A percentile compares a stretch with the other conserved stretches of the same genome.
Evolutionary conservation across 495 filamentous ascomycete genomes (phyloP).

Genomic region (Diplogelasinospora grovesii): DNA sequence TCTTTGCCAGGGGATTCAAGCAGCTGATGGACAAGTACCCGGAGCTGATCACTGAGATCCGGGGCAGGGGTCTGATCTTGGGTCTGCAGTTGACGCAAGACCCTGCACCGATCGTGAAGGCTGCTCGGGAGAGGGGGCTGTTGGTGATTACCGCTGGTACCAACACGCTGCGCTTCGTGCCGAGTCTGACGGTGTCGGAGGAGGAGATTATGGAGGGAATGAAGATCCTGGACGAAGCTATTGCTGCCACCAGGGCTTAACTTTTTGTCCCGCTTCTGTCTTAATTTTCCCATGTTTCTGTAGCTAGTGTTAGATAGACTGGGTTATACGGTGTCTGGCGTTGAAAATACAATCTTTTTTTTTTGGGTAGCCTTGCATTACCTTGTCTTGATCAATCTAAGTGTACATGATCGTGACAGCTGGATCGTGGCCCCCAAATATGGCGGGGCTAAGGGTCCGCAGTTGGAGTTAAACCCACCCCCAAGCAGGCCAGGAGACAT

Average conservation of each 20-base stretch:
- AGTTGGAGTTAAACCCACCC: no score
- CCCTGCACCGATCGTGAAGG: slow-evolving; percentile 65
- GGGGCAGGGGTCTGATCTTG: slow-evolving; percentile 77
- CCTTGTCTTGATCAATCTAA: no score
- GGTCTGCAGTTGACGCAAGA: slow-evolving; percentile 73
- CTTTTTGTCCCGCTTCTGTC: no score
- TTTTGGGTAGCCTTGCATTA: no score
- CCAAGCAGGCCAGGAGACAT: no score
- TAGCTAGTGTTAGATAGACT: no score
- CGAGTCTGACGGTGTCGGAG: slow-evolving; percentile 68
- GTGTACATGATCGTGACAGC: no score
- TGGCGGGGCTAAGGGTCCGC: no score
- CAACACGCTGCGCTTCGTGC: slow-evolving; percentile 83
- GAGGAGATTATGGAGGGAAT: slow-evolving; percentile 71
- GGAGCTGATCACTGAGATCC: slow-evolving; percentile 63
- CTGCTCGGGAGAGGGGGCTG: slow-evolving; percentile 80
- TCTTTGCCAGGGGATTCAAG: slow-evolving; percentile 61
- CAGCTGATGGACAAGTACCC: slow-evolving; percentile 61
- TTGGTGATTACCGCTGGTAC: slow-evolving; percentile 86
- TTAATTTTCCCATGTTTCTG: no score
- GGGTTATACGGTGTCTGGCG: no score
- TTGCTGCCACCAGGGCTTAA: slow-evolving; percentile 39
- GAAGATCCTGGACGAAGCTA: slow-evolving; percentile 67
- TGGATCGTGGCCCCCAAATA: no score
- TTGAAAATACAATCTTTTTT: no score